These are phyloP conservation scores for Ceratobasidium sp. DNA, from an alignment of 1,284 basidiomycete species.

Conservation along the genomic window DNA sequence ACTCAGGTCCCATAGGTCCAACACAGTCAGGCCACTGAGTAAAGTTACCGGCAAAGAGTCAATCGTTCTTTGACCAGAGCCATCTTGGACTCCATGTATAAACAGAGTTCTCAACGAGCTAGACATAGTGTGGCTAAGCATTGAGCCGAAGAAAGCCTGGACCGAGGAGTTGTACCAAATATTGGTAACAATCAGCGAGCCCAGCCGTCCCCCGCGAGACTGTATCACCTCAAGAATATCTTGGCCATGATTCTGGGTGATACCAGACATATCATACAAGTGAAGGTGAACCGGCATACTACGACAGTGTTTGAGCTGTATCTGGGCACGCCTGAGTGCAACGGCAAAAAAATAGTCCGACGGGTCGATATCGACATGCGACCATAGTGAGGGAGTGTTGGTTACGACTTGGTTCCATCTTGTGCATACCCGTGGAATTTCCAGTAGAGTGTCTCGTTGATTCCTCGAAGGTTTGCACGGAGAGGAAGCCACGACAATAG, in stretches of 20 bases:
- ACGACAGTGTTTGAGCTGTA: background rate
- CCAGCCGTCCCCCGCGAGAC: background rate
- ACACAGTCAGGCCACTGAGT: background rate
- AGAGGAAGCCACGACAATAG: background rate
- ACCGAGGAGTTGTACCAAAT: background rate
- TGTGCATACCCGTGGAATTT: background rate
- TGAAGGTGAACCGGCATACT: background rate
- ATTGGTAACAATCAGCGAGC: background rate
- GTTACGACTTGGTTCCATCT: slow-evolving; percentile 24
- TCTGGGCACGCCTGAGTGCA: background rate
- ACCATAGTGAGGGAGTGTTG: slow-evolving; percentile 11
- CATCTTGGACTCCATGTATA: background rate
- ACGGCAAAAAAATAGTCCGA: too few relatives aligned
- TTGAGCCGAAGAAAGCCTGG: background rate
- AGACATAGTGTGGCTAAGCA: background rate
- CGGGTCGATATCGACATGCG: slow-evolving; percentile 20
- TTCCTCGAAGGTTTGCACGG: background rate
- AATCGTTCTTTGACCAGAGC: too few relatives aligned
- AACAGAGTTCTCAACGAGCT: background rate
- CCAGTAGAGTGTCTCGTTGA: background rate
- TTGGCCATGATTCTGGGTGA: background rate
- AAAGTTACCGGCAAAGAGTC: too few relatives aligned
- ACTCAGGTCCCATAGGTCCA: background rate
- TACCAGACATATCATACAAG: too few relatives aligned
- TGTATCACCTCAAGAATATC: background rate